Conservation (phyloP, 345 rosid genomes). For the Noccaea bulbosa region DNA sequence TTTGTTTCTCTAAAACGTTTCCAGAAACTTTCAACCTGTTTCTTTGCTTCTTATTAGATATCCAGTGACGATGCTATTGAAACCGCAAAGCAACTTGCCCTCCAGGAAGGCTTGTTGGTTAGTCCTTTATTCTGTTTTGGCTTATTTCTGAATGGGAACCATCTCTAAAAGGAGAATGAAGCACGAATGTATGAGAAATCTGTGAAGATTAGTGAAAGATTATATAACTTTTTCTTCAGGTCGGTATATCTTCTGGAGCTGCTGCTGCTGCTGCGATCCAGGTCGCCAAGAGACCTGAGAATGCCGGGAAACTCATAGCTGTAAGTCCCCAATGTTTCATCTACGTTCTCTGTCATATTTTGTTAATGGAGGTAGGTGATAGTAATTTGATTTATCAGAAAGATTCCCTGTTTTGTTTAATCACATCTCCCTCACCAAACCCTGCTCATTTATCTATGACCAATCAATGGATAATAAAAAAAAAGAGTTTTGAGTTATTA, state of each 20-base stretch:
- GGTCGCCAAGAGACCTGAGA: slow-evolving; percentile 91
- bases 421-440: slow-evolving; percentile 15
- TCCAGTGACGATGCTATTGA: slow-evolving; percentile 93
- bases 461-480: slow-evolving; percentile 2
- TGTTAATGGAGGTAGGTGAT: slow-evolving; percentile 25
- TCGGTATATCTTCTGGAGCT: slow-evolving; percentile 98
- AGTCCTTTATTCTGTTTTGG: slow-evolving; percentile 39
- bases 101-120: slow-evolving; percentile 95
- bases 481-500: not conserved
- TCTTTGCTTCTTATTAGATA: slow-evolving; percentile 53
- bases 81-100: slow-evolving; percentile 95
- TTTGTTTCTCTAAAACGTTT: not conserved
- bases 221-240: slow-evolving; percentile 51
- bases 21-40: slow-evolving; percentile 8
- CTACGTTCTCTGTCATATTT: slow-evolving; percentile 1
- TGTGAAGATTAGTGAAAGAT: not conserved
- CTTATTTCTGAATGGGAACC: not conserved
- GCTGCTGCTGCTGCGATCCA: slow-evolving; percentile 90
- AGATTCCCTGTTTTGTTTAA: not conserved
- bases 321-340: slow-evolving; percentile 50
- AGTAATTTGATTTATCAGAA: slow-evolving; percentile 9
- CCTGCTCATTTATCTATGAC: slow-evolving; percentile 32
- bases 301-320: slow-evolving; percentile 87
- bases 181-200: not conserved
- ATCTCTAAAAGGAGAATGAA: not conserved